Base-by-base conservation (phyloP, 192 early-diverging fungal species). In the Backusella tarrabulga region DNA sequence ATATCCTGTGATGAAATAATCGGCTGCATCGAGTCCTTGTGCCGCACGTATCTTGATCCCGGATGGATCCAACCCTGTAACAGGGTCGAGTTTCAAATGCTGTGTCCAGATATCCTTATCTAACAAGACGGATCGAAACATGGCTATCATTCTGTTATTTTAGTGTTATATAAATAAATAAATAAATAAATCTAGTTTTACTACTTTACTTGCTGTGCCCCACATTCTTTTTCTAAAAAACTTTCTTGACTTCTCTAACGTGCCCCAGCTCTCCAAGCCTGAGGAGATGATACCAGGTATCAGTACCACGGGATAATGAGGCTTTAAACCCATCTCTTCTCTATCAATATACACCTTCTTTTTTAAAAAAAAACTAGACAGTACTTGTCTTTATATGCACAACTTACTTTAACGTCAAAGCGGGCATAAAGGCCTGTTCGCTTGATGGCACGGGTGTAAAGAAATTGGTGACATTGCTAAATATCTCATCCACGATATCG, bases 281-380 rank as follows among this genome's bases (percentile, higher is more conserved):
- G 95, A 93, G 0, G 93, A 94, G 11, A 95, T 93, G 76, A 97
- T 95, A 12, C 96, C 96, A 0, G 95, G 96, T 14, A 97, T 92
- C 71, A 97, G 77, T 0, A 95, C 88, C 0, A 97, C 93, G 63
- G 91, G 91, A 71, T 84, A 86, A 66, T 73, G 79, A 11, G 79
- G 72, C 35, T 79, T 73, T 12, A 83, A 72, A 71, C 76, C 54
- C 81, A 89, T 63, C 79, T 85, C 35, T 68, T 88, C 52, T 75
- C 83, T 72, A 44, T 56, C 23, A 19, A 7, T 0, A 34, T 67
- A 23, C 19, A 19, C 32, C 32, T 3, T 32, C 3, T 32, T 32
- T 32, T 26, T 42, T 1, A 68, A 19, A 63, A 40, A 40, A 40
- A 40, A 38, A 38, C n/a, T n/a, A 1, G 38, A 74, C 74, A 3